phyloP scores from a whole-genome alignment of 345 rosid genomes.

The Euphorbia lathyris region DNA sequence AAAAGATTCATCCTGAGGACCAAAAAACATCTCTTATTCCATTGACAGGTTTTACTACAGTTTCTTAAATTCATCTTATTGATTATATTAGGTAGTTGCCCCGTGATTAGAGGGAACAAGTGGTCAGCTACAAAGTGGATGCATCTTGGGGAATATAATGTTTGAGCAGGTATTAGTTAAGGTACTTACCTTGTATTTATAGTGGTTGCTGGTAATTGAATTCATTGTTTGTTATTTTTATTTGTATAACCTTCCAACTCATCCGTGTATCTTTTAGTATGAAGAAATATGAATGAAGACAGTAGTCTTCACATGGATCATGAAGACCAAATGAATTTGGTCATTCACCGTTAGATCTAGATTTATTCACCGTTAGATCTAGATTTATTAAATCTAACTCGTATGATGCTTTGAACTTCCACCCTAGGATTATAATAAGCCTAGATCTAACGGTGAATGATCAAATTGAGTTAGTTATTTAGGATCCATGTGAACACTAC shows the following conservation, averaged over 20 bases:
- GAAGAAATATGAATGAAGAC: not conserved
- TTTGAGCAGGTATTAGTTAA: constrained; percentile 9
- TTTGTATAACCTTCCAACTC: not conserved
- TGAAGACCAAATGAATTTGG: too few relatives aligned
- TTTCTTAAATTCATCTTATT: not conserved
- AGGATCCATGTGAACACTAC: too few relatives aligned
- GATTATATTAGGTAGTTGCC: constrained; percentile 61
- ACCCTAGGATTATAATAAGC: too few relatives aligned
- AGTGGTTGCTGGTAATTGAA: not conserved
- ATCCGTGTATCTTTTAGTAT: not conserved
- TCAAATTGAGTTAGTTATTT: too few relatives aligned
- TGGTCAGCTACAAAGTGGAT: constrained; percentile 98
- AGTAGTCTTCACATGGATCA: too few relatives aligned
- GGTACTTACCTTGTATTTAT: not conserved
- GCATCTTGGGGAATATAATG: constrained; percentile 67
- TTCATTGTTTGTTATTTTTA: not conserved
- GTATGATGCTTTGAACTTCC: too few relatives aligned
- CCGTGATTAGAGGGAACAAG: constrained; percentile 86
- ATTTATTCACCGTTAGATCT: too few relatives aligned
- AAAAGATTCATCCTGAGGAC: not conserved
- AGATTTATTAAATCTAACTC: too few relatives aligned
- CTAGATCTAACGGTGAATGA: too few relatives aligned
- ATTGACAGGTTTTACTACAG: not conserved
- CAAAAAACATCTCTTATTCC: not conserved
- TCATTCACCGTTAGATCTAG: too few relatives aligned